phyloP scores from a whole-genome alignment of 169 alveolate species.

The Eimeria mitis region DNA sequence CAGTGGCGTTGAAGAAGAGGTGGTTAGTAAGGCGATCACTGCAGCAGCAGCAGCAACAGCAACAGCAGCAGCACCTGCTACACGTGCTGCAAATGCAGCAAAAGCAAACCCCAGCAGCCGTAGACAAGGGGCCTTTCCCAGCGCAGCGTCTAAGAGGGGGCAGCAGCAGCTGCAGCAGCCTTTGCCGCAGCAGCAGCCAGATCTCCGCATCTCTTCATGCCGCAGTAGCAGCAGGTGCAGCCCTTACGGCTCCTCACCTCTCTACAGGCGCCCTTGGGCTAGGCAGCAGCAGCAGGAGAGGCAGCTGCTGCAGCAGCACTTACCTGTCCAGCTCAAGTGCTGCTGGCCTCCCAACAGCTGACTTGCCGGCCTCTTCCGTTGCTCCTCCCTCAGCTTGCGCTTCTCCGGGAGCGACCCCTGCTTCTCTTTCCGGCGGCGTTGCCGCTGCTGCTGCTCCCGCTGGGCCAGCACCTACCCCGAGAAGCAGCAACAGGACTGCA shows the following conservation, averaged over 20 bases:
- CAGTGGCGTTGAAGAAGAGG: neutral
- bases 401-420: neutral
- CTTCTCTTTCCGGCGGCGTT: neutral
- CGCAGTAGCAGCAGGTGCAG: constrained; percentile 44
- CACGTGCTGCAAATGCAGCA: constrained; percentile 26
- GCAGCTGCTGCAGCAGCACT: constrained; percentile 71
- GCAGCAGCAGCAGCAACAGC: constrained; percentile 19
- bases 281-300: constrained; percentile 70
- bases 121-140: constrained; percentile 3
- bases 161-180: constrained; percentile 49
- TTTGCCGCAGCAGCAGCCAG: constrained; percentile 72
- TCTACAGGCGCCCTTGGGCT: neutral
- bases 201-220: constrained; percentile 26
- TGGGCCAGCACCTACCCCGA: neutral
- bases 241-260: constrained; percentile 23
- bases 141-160: neutral
- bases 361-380: neutral
- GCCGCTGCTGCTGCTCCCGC: neutral
- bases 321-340: constrained; percentile 41
- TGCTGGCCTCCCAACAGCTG: constrained; percentile 37
- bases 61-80: constrained; percentile 29
- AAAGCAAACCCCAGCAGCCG: neutral
- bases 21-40: neutral
- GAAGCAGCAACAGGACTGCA: constrained; percentile 9
- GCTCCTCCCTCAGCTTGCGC: constrained; percentile 20